Evolutionary conservation across 2,329 filamentous ascomycete genomes (phyloP).

Genomic region (Geosmithia morbida): DNA sequence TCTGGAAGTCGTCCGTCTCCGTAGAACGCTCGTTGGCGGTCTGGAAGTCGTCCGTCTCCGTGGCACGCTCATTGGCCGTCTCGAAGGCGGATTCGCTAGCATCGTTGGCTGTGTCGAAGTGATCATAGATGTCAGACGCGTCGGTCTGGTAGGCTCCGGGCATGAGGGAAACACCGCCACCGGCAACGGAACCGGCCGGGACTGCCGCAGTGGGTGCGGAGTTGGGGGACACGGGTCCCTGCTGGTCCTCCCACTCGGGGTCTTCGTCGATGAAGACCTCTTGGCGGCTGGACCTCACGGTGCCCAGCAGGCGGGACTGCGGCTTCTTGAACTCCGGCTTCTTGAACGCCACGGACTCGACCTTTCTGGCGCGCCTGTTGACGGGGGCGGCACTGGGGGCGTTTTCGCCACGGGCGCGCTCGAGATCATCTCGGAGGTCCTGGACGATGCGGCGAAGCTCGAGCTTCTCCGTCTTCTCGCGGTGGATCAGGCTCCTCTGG

Average conservation of each 20-base stretch:
- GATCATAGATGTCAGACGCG: conserved; percentile 42
- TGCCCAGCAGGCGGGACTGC: conserved; percentile 62
- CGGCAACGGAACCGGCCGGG: conserved; percentile 6
- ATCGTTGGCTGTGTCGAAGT: conserved; percentile 74
- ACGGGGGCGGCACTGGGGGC: conserved; percentile 21
- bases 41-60: conserved; percentile 90
- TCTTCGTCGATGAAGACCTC: conserved; percentile 56
- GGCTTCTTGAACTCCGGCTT: conserved; percentile 64
- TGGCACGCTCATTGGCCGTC: conserved; percentile 63
- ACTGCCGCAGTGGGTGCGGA: neutral
- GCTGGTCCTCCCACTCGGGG: conserved; percentile 78
- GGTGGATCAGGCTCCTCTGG: conserved; percentile 84
- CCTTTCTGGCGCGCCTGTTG: conserved; percentile 48
- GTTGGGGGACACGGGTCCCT: conserved; percentile 10
- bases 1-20: too few species aligned
- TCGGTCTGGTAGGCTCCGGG: neutral
- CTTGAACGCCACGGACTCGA: conserved; percentile 56
- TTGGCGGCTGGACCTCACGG: conserved; percentile 55
- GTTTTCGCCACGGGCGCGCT: conserved; percentile 46
- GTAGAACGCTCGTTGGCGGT: conserved; percentile 76
- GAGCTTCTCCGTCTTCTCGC: conserved; percentile 96
- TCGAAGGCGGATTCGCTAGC: conserved; percentile 50
- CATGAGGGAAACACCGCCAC: conserved; percentile 2
- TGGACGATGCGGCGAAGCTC: conserved; percentile 91
- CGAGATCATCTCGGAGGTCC: conserved; percentile 85